Base-by-base conservation (phyloP, 768 basidiomycete genomes). In the Termitomyces sp. region DNA sequence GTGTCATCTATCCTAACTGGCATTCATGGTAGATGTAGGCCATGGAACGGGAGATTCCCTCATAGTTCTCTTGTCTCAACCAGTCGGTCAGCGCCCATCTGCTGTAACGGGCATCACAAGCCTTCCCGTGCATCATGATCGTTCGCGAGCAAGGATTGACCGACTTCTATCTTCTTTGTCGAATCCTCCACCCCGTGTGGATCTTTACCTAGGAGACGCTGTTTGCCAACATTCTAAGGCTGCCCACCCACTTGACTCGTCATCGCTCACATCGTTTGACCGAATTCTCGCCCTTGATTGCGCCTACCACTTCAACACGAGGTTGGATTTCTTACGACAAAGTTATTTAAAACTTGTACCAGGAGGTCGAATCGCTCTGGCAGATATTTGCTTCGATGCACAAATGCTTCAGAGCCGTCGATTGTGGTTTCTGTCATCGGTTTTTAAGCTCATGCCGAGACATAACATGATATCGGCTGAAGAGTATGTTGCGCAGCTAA, bases 21-120 rank as follows among this genome's bases (percentile, higher is more conserved):
- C 61, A 20, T 51, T 34, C 36, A 25, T 42, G 1, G 5, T 61
- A 88, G 87, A 90, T 68, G 85, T 88, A 20, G 88, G 87, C 14
- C 81, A 86, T 66, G 88, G 86, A 46, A 85, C 81, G 31, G 88
- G 88, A 47, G 87, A 88, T 71, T 89, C 87, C 1, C 73, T 88
- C 25, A 68, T 87, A 25, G 67, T 87, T 40, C 79, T 86, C 17
- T 74, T 86, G 32, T 74, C 76, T 5, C 74, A 82, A 60, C 74
- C 77, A 14, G 66, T 72, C 0, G 70, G 84, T 29, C 80, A 82
- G 3, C 77, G 76, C 10, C 85, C 83, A 34, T 71, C 78, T 5
- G 66, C 71, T 47, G 63, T 88, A 8, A 78, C 77, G 3, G 88
- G 87, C 15, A 83, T 90, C 48, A 89, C 87, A 14, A 83, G 80